Base-by-base conservation (phyloP, 2,329 filamentous ascomycete species). In the Trichoderma harzianum region DNA sequence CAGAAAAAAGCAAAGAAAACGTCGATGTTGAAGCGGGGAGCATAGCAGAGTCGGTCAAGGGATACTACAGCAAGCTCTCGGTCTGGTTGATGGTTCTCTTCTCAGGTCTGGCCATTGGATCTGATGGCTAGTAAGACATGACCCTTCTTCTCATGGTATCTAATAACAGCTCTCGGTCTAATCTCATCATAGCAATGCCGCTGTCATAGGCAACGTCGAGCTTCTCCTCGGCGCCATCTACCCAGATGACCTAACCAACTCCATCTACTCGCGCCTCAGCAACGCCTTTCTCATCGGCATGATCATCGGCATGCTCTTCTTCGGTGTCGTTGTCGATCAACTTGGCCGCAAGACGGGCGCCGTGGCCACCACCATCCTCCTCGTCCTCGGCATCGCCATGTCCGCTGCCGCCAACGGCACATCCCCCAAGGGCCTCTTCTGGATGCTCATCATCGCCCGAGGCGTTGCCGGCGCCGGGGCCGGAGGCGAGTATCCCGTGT, bases 261-360 rank as follows among this genome's bases (percentile, higher is more conserved):
- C 80, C 12, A 85, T 87, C 75, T 85, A 86, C 76, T 82, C 84
- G 3, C 82, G 86, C 7, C 83, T 89, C 4, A 86, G 85, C 53
- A 89, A 89, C 74, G 83, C 87, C 3, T 87, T 86, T 73, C 80
- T 88, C 6, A 84, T 89, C 65, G 88, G 87, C 61, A 84, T 86
- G 78, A 87, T 88, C 70, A 78, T 88, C 65, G 87, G 87, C 65
- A 89, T 88, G 83, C 77, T 89, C 8, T 79, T 84, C 74, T 88
- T 89, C 72, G 86, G 86, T 7, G 78, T 83, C 11, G 76, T 85
- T 7, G 84, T 86, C 73, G 86, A 87, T 74, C 82, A 83, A 21
- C 75, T 87, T 5, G 86, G 86, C n/a, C 81, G 86, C 51, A 82
- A 83, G 55, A 86, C 82, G 0, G 86, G 85, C 14, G 82, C 84